These are phyloP conservation scores for Zymoseptoria pseudotritici DNA, from an alignment of 2,329 filamentous ascomycete genomes.

Conservation along the genomic window DNA sequence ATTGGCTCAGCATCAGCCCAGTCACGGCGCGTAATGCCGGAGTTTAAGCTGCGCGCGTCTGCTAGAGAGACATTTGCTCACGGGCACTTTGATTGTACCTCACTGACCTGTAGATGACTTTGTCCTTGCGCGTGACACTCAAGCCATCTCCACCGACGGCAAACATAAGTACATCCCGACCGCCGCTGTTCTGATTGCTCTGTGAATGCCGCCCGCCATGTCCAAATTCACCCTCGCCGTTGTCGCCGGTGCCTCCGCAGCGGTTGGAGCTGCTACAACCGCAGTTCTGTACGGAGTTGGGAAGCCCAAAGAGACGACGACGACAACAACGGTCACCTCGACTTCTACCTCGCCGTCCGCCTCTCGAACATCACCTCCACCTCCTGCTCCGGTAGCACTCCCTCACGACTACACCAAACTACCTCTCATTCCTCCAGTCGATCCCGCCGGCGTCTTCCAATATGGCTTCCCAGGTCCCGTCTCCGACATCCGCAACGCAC, in stretches of 20 bases:
- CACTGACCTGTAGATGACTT: neutral
- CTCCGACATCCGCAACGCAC: conserved; percentile 68
- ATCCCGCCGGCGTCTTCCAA: conserved; percentile 46
- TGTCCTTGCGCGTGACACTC: neutral
- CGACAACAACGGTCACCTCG: conserved; percentile 27
- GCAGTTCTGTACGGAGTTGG: conserved; percentile 38
- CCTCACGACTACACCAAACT: conserved; percentile 16
- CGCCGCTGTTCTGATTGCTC: neutral
- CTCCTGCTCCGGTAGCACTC: conserved; percentile 21
- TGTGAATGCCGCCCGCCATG: conserved; percentile 30
- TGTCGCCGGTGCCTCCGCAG: conserved; percentile 42
- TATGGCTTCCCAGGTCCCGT: conserved; percentile 83
- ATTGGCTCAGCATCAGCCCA: neutral
- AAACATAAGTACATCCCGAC: neutral
- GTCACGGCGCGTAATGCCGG: neutral
- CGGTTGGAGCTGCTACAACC: conserved; percentile 42
- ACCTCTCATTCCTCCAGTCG: conserved; percentile 32
- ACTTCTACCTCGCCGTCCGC: conserved; percentile 23
- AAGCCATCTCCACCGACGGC: neutral
- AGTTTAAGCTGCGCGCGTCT: neutral
- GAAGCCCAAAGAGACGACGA: conserved; percentile 20
- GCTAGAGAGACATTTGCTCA: neutral
- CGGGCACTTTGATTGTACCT: neutral
- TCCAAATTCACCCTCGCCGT: conserved; percentile 45
- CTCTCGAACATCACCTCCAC: conserved; percentile 22